Evolutionary conservation across 2,329 filamentous ascomycete species (phyloP), one percentile per base, ranked within the genome.

Genomic region (Nemania serpens): DNA sequence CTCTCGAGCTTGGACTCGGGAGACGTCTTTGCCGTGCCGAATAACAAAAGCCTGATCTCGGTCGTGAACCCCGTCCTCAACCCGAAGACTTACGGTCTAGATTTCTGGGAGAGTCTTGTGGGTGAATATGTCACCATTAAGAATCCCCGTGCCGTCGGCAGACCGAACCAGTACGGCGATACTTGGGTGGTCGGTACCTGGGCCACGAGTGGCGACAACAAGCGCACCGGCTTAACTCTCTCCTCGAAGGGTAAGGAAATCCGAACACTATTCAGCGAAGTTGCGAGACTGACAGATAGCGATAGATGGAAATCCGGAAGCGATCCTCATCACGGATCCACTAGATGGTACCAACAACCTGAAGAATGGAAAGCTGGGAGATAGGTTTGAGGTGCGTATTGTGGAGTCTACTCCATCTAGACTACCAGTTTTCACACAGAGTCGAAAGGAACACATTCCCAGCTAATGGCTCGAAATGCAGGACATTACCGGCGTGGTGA

Each of bases 101-200:
- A 91, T 72, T 91, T 91, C 70, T 91, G 88, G 89, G 86, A 91
- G 79, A 87, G 83, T 63, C 75, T 91, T 59, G 79, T 78, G 55
- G 89, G 88, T 29, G 87, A 91, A 74, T 78, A 90, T 7, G 88
- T 91, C 13, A 89, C 84, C 0, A 76, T 91, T 48, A 79, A 79
- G 66, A 79, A 75, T 47, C 83, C 86, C 1, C 80, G 77, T 12
- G 85, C 84, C 45, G 74, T 90, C 47, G 79, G 81, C 52, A 84
- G 83, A 57, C 85, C 88, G 1, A 91, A 87, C 71, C 77, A 74
- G 55, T 90, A 81, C 69, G 87, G 88, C 22, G 88, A 91, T 67
- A 86, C 86, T 3, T 91, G 88, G 87, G 82, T 91, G 5, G 77
- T 84, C 17, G 88, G 89, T 3, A 79, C 85, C 66, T 91, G 87